A percentile compares a stretch with the other conserved stretches of the same genome.
These are phyloP conservation scores for Ajuga chamaepitys DNA, from an alignment of 257 asterid species.

Conservation along the genomic window DNA sequence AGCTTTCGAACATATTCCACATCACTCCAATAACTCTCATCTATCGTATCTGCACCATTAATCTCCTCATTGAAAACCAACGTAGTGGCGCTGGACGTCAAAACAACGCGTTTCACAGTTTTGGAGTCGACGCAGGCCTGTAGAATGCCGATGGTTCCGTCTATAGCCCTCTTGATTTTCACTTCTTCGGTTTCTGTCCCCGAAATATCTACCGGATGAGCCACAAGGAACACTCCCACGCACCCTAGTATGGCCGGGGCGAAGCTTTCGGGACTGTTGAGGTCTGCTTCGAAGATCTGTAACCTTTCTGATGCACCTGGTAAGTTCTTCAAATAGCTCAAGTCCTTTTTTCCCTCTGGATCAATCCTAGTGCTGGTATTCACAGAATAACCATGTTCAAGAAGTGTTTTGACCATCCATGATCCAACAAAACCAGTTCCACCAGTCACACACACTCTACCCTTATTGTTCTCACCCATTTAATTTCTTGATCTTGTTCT, in stretches of 20 bases:
- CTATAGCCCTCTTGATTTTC: conserved; percentile 1
- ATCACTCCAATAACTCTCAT: conserved; percentile 38
- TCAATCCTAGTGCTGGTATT: conserved; percentile 26
- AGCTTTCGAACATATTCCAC: conserved; percentile 15
- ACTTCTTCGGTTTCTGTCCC: conserved; percentile 29
- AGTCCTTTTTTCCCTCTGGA: conserved; percentile 24
- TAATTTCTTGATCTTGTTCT: too few relatives aligned
- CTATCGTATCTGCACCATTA: conserved; percentile 7
- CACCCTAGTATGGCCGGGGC: conserved; percentile 31
- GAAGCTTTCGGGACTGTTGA: conserved; percentile 30
- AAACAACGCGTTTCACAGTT: background rate
- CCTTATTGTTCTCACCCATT: conserved; percentile 2
- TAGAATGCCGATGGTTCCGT: conserved; percentile 26
- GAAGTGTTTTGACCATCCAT: conserved; percentile 33
- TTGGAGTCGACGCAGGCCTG: conserved; percentile 2
- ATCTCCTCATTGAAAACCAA: too few relatives aligned
- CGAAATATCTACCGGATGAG: conserved; percentile 37
- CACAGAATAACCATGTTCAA: conserved; percentile 38
- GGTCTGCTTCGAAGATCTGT: conserved; percentile 32
- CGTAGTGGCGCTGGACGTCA: conserved; percentile 14
- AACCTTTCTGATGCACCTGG: conserved; percentile 35
- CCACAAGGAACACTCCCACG: conserved; percentile 41
- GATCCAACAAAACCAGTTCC: conserved; percentile 38
- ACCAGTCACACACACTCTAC: conserved; percentile 31
- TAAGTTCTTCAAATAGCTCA: conserved; percentile 27